Evolutionary conservation across 768 basidiomycete genomes (phyloP).

Genomic region (Rhodotorula diobovata): DNA sequence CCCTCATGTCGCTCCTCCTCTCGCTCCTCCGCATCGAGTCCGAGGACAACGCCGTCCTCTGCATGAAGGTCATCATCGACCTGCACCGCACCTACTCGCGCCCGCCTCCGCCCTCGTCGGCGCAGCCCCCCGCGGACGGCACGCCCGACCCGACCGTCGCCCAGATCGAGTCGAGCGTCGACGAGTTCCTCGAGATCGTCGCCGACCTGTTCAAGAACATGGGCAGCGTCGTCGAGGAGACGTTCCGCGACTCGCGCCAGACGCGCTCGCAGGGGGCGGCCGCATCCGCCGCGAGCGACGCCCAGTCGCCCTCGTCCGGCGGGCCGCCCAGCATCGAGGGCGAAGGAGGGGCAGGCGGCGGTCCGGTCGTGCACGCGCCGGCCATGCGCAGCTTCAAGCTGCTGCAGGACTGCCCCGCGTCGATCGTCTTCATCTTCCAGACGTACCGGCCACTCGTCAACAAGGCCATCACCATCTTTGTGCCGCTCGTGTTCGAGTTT

Average conservation of each 20-base stretch:
- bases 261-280: conserved; percentile 10
- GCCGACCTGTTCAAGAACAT: conserved; percentile 73
- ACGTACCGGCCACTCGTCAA: conserved; percentile 64
- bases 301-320: conserved; percentile 4
- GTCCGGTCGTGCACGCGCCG: conserved; percentile 30
- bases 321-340: conserved; percentile 5
- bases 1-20: conserved; percentile 74
- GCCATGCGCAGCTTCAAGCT: conserved; percentile 87
- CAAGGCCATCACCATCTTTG: conserved; percentile 63
- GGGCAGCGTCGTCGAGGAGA: conserved; percentile 64
- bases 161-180: conserved; percentile 63
- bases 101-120: conserved; percentile 43
- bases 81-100: conserved; percentile 71
- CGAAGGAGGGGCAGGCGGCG: conserved; percentile 9
- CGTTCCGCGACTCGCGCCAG: conserved; percentile 57
- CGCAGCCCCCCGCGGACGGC: not conserved
- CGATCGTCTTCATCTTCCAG: conserved; percentile 85
- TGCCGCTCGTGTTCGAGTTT: conserved; percentile 68
- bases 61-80: conserved; percentile 88
- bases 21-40: conserved; percentile 81
- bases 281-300: conserved; percentile 19
- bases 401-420: conserved; percentile 85
- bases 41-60: conserved; percentile 86
- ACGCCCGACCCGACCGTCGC: conserved; percentile 35
- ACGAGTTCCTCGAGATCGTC: conserved; percentile 74